phyloP scores from a whole-genome alignment of 106 monocot species.

The Acanthochlamys bracteata region DNA sequence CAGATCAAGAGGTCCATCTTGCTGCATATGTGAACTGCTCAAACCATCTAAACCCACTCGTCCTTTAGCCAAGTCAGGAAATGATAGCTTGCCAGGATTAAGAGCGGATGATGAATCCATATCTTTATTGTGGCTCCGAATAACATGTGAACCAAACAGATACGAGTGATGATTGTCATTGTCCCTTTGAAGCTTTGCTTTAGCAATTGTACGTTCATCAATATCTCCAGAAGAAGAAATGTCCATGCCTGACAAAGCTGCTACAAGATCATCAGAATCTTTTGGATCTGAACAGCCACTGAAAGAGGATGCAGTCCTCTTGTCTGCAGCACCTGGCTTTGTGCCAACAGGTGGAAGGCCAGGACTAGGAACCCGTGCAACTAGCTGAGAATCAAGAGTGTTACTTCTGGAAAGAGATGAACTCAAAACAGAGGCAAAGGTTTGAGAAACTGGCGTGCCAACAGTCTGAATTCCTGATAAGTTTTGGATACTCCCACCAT shows the following conservation, averaged over 20 bases:
- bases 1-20: slow-evolving; percentile 15
- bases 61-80: slow-evolving; percentile 23
- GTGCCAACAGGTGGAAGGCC: slow-evolving; percentile 77
- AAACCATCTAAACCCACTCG: slow-evolving; percentile 3
- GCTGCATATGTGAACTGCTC: slow-evolving; percentile 14
- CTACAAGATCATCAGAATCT: slow-evolving; percentile 48
- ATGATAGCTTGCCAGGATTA: slow-evolving; percentile 12
- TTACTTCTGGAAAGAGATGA: slow-evolving; percentile 58
- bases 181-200: slow-evolving; percentile 38
- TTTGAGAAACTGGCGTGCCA: slow-evolving; percentile 33
- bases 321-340: slow-evolving; percentile 41
- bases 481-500: slow-evolving; percentile 22
- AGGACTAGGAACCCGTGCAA: slow-evolving; percentile 68
- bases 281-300: slow-evolving; percentile 18
- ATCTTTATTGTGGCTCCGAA: slow-evolving; percentile 18
- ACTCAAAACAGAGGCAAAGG: slow-evolving; percentile 68
- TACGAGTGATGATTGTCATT: slow-evolving; percentile 36
- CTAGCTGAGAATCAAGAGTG: slow-evolving; percentile 74
- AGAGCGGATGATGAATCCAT: slow-evolving; percentile 19
- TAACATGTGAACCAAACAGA: slow-evolving; percentile 32
- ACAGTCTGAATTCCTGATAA: slow-evolving; percentile 25
- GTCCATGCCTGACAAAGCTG: slow-evolving; percentile 57
- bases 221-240: slow-evolving; percentile 28
- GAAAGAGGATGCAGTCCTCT: slow-evolving; percentile 30
- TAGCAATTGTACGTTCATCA: slow-evolving; percentile 25